Conservation (phyloP, 352 stramenopile species). For the Thalassiosira delicatula region DNA sequence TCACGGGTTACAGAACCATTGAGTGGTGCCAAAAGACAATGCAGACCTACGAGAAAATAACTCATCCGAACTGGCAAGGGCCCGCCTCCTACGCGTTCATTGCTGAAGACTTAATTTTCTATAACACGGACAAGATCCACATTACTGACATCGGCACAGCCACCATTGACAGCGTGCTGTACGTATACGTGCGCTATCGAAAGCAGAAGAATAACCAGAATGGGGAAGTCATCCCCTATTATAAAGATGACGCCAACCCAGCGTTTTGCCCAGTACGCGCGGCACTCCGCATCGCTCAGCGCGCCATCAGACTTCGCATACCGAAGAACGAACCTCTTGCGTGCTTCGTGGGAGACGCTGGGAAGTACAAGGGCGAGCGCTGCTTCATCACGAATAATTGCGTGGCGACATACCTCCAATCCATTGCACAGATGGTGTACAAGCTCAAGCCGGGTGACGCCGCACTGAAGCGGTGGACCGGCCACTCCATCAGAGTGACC, state of each 20-base stretch:
- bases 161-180: not conserved
- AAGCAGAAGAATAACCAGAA: constrained; percentile 37
- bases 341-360: not conserved
- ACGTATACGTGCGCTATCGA: not conserved
- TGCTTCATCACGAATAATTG: not conserved
- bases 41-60: not conserved
- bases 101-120: constrained; percentile 1
- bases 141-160: not conserved
- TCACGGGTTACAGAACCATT: not conserved
- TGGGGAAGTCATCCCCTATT: constrained; percentile 22
- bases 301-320: not conserved
- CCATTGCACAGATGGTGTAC: not conserved
- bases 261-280: not conserved
- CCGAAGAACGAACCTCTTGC: not conserved
- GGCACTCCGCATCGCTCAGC: constrained; percentile 3
- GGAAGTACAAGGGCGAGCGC: not conserved
- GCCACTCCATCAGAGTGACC: constrained; percentile 32
- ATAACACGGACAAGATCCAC: not conserved
- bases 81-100: constrained; percentile 21
- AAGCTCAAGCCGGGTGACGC: not conserved
- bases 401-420: not conserved
- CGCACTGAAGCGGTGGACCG: constrained; percentile 9
- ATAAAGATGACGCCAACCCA: not conserved
- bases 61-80: not conserved
- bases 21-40: constrained; percentile 32